A percentile compares a stretch with the other conserved stretches of the same genome.
phyloP scores from a whole-genome alignment of 139 green algal genomes.

The Chlorokybus atmophyticus region DNA sequence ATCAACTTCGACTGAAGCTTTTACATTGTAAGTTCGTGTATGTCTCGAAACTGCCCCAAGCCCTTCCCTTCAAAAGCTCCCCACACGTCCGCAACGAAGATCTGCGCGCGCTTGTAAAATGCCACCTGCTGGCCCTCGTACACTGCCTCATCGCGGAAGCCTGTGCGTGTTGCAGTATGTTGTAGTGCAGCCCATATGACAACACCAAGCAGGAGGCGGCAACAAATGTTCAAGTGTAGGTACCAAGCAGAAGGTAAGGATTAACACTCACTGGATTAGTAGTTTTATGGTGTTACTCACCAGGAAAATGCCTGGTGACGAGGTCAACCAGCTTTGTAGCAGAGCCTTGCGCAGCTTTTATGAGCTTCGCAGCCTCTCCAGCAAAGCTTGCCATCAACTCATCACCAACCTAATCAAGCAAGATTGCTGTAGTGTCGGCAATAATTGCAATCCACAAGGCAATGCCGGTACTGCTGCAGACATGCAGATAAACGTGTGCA shows the following conservation, averaged over 20 bases:
- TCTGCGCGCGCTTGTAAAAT: slow-evolving; percentile 90
- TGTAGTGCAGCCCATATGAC: too few relatives aligned
- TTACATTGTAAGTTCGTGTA: slow-evolving; percentile 67
- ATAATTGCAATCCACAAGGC: too few relatives aligned
- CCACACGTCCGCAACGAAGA: slow-evolving; percentile 83
- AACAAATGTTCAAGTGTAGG: too few relatives aligned
- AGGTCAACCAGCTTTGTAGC: slow-evolving; percentile 56
- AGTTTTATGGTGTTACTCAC: too few relatives aligned
- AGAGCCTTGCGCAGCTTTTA: slow-evolving; percentile 43
- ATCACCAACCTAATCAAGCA: neutral
- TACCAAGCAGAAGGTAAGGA: too few relatives aligned
- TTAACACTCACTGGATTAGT: too few relatives aligned
- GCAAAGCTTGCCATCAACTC: slow-evolving; percentile 41
- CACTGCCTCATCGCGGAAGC: slow-evolving; percentile 67
- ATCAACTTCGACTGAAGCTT: too few relatives aligned
- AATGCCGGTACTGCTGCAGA: too few relatives aligned
- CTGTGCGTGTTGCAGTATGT: slow-evolving; percentile 54
- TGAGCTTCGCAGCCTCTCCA: slow-evolving; percentile 49
- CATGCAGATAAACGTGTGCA: slow-evolving; percentile 33
- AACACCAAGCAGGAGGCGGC: too few relatives aligned
- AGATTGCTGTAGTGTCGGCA: too few relatives aligned
- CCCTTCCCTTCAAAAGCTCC: slow-evolving; percentile 61
- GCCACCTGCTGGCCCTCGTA: slow-evolving; percentile 70
- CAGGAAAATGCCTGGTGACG: slow-evolving; percentile 32
- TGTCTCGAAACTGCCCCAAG: slow-evolving; percentile 62